Evolutionary conservation across 331 rosid species (phyloP), one percentile per base, ranked within the genome.

Genomic region (Arachis monticola): DNA sequence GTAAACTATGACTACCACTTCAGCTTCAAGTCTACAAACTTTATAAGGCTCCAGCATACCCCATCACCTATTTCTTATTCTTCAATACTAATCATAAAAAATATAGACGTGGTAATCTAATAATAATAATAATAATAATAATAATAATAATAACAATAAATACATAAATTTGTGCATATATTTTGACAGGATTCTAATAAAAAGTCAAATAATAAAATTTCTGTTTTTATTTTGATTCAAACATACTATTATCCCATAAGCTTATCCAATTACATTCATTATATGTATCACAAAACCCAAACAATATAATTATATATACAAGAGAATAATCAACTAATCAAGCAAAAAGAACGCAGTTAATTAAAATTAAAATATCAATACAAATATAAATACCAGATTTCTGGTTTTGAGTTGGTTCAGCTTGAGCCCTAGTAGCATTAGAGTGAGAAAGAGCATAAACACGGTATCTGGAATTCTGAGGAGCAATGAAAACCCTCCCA

Each of bases 361-460:
- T 1, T 45, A 57, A 50, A 2, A 17, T 35, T 35, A 35, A 35
- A 35, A 10, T 11, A 51, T 10, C 5, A 51, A 31, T 58, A 7
- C 1, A 55, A 58, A 51, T 84, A 84, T 84, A 84, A 83, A 17
- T 17, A 17, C 22, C 77, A 64, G 78, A 38, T 48, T 65, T 70
- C 5, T 60, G 73, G 64, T 60, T 60, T 56, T 53, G 76, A 6
- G 70, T 69, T 64, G 84, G 75, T 74, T 69, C 67, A 57, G 73
- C 1, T 2, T 64, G 8, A 65, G 66, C 73, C 45, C 69, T 53
- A 3, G 50, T 14, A 10, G 68, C 57, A 44, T 60, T 82, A 51
- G 83, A 79, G n/a, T 77, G 80, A 70, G 83, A 73, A 30, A 55
- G 27, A 9, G 87, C 83, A 70, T 82, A 85, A 73, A 77, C 88